phyloP scores from a whole-genome alignment of 495 filamentous ascomycete genomes.

The Penicillium cinerascens region DNA sequence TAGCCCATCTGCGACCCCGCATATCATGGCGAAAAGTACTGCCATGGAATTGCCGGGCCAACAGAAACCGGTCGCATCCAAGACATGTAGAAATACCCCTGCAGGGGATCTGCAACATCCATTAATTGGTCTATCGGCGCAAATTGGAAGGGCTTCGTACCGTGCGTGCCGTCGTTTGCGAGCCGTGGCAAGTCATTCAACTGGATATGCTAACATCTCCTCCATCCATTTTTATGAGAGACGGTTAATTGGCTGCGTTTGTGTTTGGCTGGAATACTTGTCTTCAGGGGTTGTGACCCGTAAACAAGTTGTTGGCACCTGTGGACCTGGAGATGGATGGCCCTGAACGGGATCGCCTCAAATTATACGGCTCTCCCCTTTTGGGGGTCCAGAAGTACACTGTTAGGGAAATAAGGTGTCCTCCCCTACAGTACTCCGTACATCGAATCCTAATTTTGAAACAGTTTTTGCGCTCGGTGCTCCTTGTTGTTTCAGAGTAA shows the following conservation, averaged over 20 bases:
- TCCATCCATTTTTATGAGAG: background rate
- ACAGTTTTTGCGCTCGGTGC: background rate
- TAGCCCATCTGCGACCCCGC: background rate
- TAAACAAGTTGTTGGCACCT: too few species aligned
- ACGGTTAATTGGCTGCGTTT: background rate
- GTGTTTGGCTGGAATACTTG: background rate
- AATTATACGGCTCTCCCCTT: too few species aligned
- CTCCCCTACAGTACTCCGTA: too few species aligned
- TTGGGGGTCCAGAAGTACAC: too few species aligned
- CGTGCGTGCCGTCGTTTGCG: constrained; percentile 5
- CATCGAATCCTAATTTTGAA: background rate
- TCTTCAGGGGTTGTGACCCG: background rate
- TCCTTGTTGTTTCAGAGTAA: constrained; percentile 4
- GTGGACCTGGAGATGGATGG: too few species aligned
- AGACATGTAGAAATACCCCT: constrained; percentile 20
- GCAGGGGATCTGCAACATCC: constrained; percentile 22
- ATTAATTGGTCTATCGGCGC: constrained; percentile 13
- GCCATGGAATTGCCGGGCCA: background rate
- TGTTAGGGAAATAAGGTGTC: too few species aligned
- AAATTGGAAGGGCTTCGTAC: constrained; percentile 17
- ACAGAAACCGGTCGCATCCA: constrained; percentile 2
- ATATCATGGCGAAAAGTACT: background rate
- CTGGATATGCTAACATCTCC: background rate
- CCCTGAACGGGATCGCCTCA: too few species aligned
- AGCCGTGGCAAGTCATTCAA: background rate